Conservation (phyloP, 106 monocot genomes). For the Acorus gramineus region DNA sequence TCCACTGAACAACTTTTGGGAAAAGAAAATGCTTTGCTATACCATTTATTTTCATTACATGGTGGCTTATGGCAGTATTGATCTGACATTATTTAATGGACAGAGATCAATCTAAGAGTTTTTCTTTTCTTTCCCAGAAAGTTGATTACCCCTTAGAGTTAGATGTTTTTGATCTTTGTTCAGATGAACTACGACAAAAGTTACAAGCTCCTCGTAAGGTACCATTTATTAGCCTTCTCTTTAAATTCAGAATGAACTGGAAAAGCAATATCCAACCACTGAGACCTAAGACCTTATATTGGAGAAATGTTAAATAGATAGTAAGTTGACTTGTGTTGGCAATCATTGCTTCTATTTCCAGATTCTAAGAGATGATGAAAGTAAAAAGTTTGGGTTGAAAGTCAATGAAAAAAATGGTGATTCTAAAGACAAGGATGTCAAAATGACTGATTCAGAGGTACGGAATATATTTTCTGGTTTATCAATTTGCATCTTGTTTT, state of each 20-base stretch:
- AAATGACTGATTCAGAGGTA: conserved; percentile 26
- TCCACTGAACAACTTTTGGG: too few species aligned
- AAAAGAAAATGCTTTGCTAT: not conserved
- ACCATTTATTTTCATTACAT: too few species aligned
- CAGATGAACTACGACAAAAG: conserved; percentile 82
- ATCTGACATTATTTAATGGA: too few species aligned
- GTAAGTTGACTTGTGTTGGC: not conserved
- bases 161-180: conserved; percentile 95
- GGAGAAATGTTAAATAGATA: too few species aligned
- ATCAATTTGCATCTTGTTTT: too few species aligned
- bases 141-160: conserved; percentile 92
- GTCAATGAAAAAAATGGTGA: conserved; percentile 25
- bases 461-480: not conserved
- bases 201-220: conserved; percentile 90
- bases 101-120: not conserved
- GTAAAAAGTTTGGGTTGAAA: conserved; percentile 86
- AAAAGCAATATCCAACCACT: too few species aligned
- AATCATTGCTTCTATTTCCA: conserved; percentile 9
- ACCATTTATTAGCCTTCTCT: not conserved
- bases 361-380: conserved; percentile 77
- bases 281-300: too few species aligned
- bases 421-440: conserved; percentile 31
- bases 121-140: conserved; percentile 51
- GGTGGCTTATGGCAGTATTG: too few species aligned
- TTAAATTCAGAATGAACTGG: not conserved